Conservation (phyloP, 148 eudicot genomes). For the Chenopodium album region DNA sequence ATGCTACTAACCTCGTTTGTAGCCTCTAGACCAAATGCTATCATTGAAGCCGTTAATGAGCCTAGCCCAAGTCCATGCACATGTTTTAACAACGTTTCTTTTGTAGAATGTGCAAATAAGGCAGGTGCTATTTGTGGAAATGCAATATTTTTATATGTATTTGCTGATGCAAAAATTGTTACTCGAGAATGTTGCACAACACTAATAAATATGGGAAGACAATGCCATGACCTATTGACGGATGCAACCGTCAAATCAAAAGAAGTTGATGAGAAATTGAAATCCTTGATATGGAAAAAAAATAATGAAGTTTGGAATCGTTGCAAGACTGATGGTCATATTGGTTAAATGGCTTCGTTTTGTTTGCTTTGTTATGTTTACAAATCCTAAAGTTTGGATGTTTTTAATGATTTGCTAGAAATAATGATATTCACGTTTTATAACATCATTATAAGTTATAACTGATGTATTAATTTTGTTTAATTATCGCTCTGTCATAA, state of each 20-base stretch:
- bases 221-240: conserved; percentile 8
- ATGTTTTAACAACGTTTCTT: too few species aligned
- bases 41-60: too few species aligned
- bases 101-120: conserved; percentile 1
- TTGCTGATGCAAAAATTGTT: background rate
- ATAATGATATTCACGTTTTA: too few species aligned
- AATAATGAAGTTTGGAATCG: conserved; percentile 10
- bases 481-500: too few species aligned
- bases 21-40: background rate
- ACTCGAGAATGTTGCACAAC: background rate
- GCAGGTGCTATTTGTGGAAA: background rate
- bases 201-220: conserved; percentile 8
- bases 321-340: background rate
- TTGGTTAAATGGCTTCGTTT: background rate
- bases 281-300: background rate
- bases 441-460: too few species aligned
- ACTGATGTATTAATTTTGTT: too few species aligned
- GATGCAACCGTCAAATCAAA: background rate
- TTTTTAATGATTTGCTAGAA: too few species aligned
- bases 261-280: background rate
- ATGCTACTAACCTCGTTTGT: conserved; percentile 3
- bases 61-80: too few species aligned
- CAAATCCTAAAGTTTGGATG: too few species aligned
- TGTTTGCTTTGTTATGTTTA: too few species aligned
- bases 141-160: conserved; percentile 4